Evolutionary conservation across 2,329 filamentous ascomycete species (phyloP), one percentile per base, ranked within the genome.

Genomic region (Myriosclerotinia curreyana): DNA sequence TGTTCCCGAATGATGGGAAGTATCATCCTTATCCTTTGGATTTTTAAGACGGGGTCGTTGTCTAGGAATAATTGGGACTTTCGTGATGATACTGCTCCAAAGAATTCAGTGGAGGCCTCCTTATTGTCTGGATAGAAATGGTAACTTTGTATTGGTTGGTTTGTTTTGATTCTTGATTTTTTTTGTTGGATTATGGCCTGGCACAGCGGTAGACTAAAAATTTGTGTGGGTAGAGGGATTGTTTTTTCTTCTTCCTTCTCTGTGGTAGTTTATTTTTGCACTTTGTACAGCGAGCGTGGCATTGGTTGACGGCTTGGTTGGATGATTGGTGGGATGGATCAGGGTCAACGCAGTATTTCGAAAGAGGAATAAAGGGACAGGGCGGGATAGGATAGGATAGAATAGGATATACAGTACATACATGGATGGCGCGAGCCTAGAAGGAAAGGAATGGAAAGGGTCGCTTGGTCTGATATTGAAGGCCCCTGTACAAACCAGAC

Each of bases 1-100:
- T 54, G 44, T 67, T 56, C 51, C 64, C 64, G 4, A 68, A 68
- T 59, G 71, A 73, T 68, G 71, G 71, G 50, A 69, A 65, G 31
- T 73, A 73, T 64, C 70, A 73, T 64, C 64, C 42, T n/a, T 63
- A 67, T 55, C 65, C 65, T 31, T 38, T 66, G 36, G 56, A 44
- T 25, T 34, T 14, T 40, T 51, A 6, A 60, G 17, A 34, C 31
- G 25, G 9, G 11, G 7, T 34, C 7, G 9, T 25, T 55, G n/a
- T 22, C 38, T 22, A 31, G 25, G n/a, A 12, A 3, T 38, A 2
- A 38, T 38, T 38, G 12, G 7, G 36, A 38, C 6, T 38, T 38
- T 38, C 5, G 28, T 31, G 28, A 31, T 31, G 28, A 31, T 31
- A 31, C 28, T 31, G 2, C 28, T 31, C 28, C 28, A 31, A 31